Conservation (phyloP, 1,284 basidiomycete species). For the Pseudozyma hubeiensis region DNA sequence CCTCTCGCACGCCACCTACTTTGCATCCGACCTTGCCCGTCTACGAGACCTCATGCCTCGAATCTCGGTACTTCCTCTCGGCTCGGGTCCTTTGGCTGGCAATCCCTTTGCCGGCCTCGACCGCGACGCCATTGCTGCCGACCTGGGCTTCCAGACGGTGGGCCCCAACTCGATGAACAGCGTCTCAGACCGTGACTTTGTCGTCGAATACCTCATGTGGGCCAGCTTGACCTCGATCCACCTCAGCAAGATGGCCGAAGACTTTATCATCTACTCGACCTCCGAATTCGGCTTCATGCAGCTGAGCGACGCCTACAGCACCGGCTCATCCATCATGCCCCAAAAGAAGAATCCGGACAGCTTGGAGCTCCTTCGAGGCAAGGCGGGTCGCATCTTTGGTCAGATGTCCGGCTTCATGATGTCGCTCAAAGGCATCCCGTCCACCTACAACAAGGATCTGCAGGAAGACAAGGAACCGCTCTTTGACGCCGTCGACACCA, state of each 20-base stretch:
- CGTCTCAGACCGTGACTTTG: constrained; percentile 95
- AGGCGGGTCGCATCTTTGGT: constrained; percentile 92
- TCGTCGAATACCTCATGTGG: constrained; percentile 98
- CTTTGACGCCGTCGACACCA: constrained; percentile 91
- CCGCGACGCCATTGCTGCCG: constrained; percentile 63
- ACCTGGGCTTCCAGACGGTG: constrained; percentile 66
- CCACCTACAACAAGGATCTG: constrained; percentile 98
- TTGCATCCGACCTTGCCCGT: constrained; percentile 86
- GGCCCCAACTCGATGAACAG: constrained; percentile 72
- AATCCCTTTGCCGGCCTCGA: constrained; percentile 80
- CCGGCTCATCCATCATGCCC: constrained; percentile 99
- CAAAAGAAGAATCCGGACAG: constrained; percentile 99
- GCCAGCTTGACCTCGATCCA: constrained; percentile 90
- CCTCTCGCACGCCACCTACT: constrained; percentile 92
- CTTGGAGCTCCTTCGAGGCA: constrained; percentile 91
- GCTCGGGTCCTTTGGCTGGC: constrained; percentile 92
- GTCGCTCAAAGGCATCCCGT: constrained; percentile 95
- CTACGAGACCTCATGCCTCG: constrained; percentile 78
- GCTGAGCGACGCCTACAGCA: constrained; percentile 95
- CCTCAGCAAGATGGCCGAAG: constrained; percentile 92
- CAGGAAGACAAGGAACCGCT: constrained; percentile 99
- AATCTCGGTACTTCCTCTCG: constrained; percentile 91
- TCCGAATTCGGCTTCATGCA: constrained; percentile 96
- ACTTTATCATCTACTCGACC: constrained; percentile 94
- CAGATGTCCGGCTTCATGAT: constrained; percentile 98